Evolutionary conservation across 768 basidiomycete species (phyloP).

Genomic region (Inosperma sp.): DNA sequence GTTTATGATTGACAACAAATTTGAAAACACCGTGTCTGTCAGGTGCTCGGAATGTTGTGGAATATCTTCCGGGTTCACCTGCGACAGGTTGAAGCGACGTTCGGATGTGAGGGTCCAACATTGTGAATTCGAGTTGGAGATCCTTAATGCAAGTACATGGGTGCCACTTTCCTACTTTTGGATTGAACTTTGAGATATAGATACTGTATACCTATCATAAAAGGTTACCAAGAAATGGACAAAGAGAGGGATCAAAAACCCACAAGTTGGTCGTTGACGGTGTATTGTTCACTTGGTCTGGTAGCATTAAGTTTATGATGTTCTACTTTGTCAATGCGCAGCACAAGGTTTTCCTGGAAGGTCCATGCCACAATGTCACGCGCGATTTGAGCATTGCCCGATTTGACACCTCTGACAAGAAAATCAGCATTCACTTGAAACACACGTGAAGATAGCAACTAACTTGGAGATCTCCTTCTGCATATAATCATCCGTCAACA

Average conservation of each 20-base stretch:
- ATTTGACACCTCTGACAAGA: constrained; percentile 45
- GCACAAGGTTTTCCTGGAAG: constrained; percentile 80
- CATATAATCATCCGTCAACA: constrained; percentile 75
- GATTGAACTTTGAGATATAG: constrained; percentile 65
- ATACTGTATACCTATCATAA: constrained; percentile 61
- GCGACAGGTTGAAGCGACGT: constrained; percentile 61
- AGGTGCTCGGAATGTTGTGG: constrained; percentile 82
- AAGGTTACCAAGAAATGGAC: constrained; percentile 5
- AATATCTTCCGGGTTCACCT: constrained; percentile 62
- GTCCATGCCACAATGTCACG: constrained; percentile 81
- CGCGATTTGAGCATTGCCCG: constrained; percentile 73
- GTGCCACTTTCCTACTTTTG: constrained; percentile 54
- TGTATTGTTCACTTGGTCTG: constrained; percentile 66
- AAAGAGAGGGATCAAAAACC: constrained; percentile 18
- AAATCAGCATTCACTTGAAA: not conserved
- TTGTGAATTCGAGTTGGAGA: constrained; percentile 93
- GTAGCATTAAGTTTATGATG: constrained; percentile 71
- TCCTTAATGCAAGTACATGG: constrained; percentile 71
- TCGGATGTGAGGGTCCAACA: constrained; percentile 97
- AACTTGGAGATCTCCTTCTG: constrained; percentile 58
- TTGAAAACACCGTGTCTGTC: constrained; percentile 99
- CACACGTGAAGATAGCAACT: constrained; percentile 26
- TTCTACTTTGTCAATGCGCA: constrained; percentile 69
- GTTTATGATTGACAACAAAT: constrained; percentile 86
- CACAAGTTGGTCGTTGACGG: constrained; percentile 83